These are phyloP conservation scores for Rhynchospora tenuis DNA, from an alignment of 176 grass and related monocot species.

Conservation along the genomic window DNA sequence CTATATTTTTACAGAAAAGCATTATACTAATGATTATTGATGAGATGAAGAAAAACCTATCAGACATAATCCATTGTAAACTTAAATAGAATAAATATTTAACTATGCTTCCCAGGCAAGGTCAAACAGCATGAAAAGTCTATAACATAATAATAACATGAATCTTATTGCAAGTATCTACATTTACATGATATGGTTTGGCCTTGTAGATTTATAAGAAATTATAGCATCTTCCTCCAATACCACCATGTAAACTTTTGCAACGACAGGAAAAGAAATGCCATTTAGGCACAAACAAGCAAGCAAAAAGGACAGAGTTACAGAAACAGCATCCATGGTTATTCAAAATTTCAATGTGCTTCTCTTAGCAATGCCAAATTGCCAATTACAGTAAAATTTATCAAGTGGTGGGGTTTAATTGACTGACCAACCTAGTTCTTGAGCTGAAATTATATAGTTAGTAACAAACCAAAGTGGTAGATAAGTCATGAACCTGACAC, in stretches of 20 bases:
- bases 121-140: neutral
- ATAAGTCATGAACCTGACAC: constrained; percentile 32
- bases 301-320: constrained; percentile 30
- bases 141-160: neutral
- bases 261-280: constrained; percentile 34
- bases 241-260: constrained; percentile 81
- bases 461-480: constrained; percentile 26
- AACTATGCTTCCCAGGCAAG: neutral
- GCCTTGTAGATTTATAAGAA: constrained; percentile 39
- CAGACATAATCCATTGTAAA: neutral
- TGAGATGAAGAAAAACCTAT: neutral
- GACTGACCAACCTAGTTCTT: neutral
- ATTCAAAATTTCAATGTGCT: neutral
- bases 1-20: neutral
- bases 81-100: neutral
- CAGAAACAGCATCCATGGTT: constrained; percentile 30
- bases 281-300: constrained; percentile 31
- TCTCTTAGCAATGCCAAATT: constrained; percentile 1
- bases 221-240: constrained; percentile 77
- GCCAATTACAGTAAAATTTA: neutral
- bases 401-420: neutral
- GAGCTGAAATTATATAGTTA: constrained; percentile 31
- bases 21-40: neutral
- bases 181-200: constrained; percentile 42
- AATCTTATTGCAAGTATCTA: neutral